Conservation (phyloP, 2,329 filamentous ascomycete species). For the Cladosporium sp. region DNA sequence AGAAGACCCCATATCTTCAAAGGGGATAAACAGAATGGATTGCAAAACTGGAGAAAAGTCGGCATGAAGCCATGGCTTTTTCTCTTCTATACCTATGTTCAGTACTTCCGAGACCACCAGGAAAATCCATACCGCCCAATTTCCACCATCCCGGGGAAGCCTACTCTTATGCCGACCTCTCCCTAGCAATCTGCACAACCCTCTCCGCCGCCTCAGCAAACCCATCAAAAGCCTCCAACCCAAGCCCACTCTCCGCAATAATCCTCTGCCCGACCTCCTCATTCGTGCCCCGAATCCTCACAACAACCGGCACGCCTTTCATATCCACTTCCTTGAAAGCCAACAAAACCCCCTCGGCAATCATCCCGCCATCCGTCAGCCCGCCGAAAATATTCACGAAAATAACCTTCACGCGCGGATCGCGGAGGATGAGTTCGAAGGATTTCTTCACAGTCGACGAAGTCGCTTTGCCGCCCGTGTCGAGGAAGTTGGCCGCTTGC, state of each 20-base stretch:
- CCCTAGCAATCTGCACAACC: conserved; percentile 54
- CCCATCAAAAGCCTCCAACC: conserved; percentile 65
- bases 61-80: too few relatives aligned
- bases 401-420: conserved; percentile 66
- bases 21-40: too few relatives aligned
- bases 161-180: not conserved
- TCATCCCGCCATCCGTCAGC: conserved; percentile 73
- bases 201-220: conserved; percentile 69
- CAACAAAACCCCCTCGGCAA: conserved; percentile 67
- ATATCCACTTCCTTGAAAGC: conserved; percentile 64
- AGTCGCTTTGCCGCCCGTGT: conserved; percentile 86
- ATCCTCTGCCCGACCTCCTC: conserved; percentile 65
- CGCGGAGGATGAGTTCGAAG: conserved; percentile 68
- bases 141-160: too few relatives aligned
- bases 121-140: too few relatives aligned
- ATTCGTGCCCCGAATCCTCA: conserved; percentile 69
- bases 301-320: conserved; percentile 62
- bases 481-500: conserved; percentile 74
- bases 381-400: conserved; percentile 70
- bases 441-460: conserved; percentile 71
- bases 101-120: too few relatives aligned
- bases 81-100: too few relatives aligned
- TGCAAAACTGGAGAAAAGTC: too few relatives aligned
- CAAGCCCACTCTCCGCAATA: conserved; percentile 63
- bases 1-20: too few relatives aligned